Base-by-base conservation (phyloP, 768 basidiomycete species). In the Mycena vulgaris region DNA sequence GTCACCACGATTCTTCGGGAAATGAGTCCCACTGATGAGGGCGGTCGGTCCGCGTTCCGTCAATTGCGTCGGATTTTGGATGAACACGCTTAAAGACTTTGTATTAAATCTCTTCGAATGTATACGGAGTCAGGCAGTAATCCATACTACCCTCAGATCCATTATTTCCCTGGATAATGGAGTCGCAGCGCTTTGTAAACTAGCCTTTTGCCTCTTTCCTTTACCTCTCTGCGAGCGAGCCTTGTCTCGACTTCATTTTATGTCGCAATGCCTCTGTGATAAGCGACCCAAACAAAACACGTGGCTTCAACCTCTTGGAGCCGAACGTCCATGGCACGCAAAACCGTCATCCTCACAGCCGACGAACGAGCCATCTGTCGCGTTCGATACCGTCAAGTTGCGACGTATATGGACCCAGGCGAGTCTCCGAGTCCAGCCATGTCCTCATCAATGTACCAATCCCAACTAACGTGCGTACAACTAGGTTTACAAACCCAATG, bases 291-390 rank as follows among this genome's bases (percentile, higher is more conserved):
- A n/a, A 19, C 16, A 35, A 23, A 51, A 16, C 49, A 51, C 49
- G 49, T 51, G 49, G 27, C 49, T 37, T 13, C 5, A 39, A 35
- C n/a, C 53, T 23, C 31, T 31, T 52, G 30, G 33, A 35, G 16
- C 35, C 53, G 53, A 45, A 45, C 42, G n/a, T n/a, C 61, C 17
- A 70, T 70, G 63, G 1, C 57, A 13, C 63, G 39, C 57, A 65
- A 61, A 14, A 48, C n/a, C n/a, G 69, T 70, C n/a, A 33, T 47
- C 49, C 69, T 70, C 19, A 31, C 39, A 6, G 31, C 51, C 2
- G 42, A 65, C 3, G 63, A 65, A 27, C 49, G 63, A 33, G 69
- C 69, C 28, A 70, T 70, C n/a, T 70, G 69, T 37, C 69, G 69
- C 4, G 63, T 65, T 8, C 39, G 69, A 47, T 70, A 70, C 33